phyloP scores from a whole-genome alignment of 2,329 filamentous ascomycete species.

The Simplicillium sp. region DNA sequence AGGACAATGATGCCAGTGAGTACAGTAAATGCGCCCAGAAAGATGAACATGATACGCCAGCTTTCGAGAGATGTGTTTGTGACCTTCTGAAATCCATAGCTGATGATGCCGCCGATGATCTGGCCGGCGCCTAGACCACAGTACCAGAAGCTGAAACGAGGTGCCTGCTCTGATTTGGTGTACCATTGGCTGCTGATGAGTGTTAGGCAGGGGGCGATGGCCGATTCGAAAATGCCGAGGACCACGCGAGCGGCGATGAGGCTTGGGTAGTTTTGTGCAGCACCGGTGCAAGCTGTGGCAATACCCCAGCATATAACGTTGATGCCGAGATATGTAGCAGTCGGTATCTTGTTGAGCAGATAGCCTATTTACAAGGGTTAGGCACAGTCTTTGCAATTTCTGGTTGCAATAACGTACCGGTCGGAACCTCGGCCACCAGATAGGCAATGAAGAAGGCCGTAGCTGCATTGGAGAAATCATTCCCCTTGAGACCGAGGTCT shows the following conservation, averaged over 20 bases:
- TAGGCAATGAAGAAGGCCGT: conserved; percentile 56
- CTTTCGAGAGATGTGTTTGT: conserved; percentile 45
- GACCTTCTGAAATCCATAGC: conserved; percentile 47
- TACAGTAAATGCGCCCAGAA: conserved; percentile 45
- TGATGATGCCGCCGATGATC: conserved; percentile 56
- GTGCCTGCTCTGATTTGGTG: conserved; percentile 50
- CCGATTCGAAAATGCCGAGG: conserved; percentile 51
- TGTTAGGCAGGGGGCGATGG: conserved; percentile 50
- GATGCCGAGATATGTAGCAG: conserved; percentile 49
- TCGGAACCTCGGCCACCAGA: conserved; percentile 48
- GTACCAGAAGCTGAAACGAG: conserved; percentile 53
- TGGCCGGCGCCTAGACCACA: conserved; percentile 49
- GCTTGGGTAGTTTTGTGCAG: conserved; percentile 40
- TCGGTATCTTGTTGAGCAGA: conserved; percentile 52
- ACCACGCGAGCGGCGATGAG: conserved; percentile 47
- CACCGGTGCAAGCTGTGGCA: conserved; percentile 42
- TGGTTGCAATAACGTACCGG: conserved; percentile 38
- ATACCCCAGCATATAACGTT: conserved; percentile 53
- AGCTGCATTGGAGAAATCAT: conserved; percentile 53
- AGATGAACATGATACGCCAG: conserved; percentile 63
- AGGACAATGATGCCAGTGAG: conserved; percentile 20
- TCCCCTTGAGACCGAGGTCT: conserved; percentile 41
- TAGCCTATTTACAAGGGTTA: too few species aligned
- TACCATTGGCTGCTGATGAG: conserved; percentile 53
- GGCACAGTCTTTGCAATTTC: too few species aligned